A percentile compares a stretch with the other conserved stretches of the same genome.
These are phyloP conservation scores for Trichoderma oligosporum DNA, from an alignment of 2,329 filamentous ascomycete species.

Conservation along the genomic window DNA sequence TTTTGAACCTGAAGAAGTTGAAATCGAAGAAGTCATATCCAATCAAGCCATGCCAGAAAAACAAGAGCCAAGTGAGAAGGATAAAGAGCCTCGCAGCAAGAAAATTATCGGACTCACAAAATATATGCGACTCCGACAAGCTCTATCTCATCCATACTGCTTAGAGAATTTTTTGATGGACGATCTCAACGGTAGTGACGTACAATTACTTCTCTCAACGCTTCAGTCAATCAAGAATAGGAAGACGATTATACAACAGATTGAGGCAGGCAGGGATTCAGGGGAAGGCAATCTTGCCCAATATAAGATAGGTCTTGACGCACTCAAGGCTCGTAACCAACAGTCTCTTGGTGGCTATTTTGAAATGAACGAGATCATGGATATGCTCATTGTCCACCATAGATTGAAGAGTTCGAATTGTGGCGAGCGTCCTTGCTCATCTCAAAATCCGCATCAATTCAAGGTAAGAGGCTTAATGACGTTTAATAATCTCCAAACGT, in stretches of 20 bases:
- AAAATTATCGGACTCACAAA: neutral
- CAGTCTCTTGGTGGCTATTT: conserved; percentile 23
- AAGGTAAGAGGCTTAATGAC: neutral
- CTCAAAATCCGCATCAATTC: conserved; percentile 5
- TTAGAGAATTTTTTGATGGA: conserved; percentile 27
- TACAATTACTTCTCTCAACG: neutral
- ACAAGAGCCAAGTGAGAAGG: neutral
- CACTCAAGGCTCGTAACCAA: neutral
- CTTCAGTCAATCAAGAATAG: neutral
- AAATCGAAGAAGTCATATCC: neutral
- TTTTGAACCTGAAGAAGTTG: neutral
- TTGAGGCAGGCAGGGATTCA: conserved; percentile 12
- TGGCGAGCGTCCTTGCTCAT: neutral
- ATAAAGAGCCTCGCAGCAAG: neutral
- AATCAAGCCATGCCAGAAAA: neutral
- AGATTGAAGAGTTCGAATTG: neutral
- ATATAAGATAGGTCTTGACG: conserved; percentile 21
- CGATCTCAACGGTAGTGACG: neutral
- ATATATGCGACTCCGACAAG: conserved; percentile 22
- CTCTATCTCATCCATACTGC: conserved; percentile 29
- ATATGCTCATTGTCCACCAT: conserved; percentile 20
- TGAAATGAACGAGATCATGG: conserved; percentile 23
- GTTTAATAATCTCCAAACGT: too few species aligned
- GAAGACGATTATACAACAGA: neutral
- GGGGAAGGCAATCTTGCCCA: neutral